Evolutionary conservation across 345 rosid genomes (phyloP).

Genomic region (Populus deltoides): DNA sequence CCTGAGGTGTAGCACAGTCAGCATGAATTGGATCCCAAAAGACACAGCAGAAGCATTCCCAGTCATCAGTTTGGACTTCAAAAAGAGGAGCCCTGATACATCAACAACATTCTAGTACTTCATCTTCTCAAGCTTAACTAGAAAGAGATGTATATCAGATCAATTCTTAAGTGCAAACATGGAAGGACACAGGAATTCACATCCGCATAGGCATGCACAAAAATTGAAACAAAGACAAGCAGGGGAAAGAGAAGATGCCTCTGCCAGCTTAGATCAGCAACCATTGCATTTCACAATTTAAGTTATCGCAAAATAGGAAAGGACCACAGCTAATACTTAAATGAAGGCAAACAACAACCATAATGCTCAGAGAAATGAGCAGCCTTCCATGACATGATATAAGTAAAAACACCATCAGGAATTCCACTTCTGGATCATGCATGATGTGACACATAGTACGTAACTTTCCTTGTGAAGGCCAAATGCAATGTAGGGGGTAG

Average conservation of each 20-base stretch:
- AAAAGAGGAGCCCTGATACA: slow-evolving; percentile 79
- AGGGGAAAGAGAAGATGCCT: neutral
- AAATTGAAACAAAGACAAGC: neutral
- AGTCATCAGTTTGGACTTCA: slow-evolving; percentile 81
- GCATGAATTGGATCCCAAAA: slow-evolving; percentile 84
- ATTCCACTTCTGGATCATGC: too few species aligned
- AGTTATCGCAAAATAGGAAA: neutral
- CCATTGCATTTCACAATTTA: neutral
- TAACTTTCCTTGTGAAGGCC: too few species aligned
- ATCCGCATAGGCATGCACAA: neutral
- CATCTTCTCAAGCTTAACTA: slow-evolving; percentile 7
- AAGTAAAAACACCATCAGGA: too few species aligned
- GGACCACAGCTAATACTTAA: neutral
- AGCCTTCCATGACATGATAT: too few species aligned
- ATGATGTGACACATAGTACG: too few species aligned
- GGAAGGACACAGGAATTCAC: neutral
- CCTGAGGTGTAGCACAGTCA: slow-evolving; percentile 96
- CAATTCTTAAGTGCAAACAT: neutral
- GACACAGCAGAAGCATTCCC: slow-evolving; percentile 90
- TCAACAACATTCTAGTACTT: slow-evolving; percentile 8
- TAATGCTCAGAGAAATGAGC: too few species aligned
- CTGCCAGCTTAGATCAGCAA: neutral
- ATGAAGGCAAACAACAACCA: neutral
- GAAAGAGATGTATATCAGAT: slow-evolving; percentile 1
- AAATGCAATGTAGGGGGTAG: too few species aligned